Conservation (phyloP, 2,329 filamentous ascomycete genomes). For the Zymoseptoria pseudotritici region DNA sequence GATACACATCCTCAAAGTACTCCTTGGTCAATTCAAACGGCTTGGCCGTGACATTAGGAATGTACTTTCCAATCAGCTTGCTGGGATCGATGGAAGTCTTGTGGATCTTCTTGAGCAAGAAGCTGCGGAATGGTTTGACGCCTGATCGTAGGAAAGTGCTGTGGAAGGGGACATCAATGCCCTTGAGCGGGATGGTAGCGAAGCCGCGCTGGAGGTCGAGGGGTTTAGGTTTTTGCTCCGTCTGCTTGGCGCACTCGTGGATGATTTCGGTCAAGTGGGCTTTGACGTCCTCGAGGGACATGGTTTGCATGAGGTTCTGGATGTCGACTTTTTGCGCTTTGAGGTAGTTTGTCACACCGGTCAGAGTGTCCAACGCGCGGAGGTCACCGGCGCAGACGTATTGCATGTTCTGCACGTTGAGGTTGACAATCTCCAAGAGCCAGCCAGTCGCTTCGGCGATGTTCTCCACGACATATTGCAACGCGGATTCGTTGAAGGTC, state of each 20-base stretch:
- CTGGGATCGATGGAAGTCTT: constrained; percentile 96
- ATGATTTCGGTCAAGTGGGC: constrained; percentile 86
- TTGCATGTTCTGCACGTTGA: constrained; percentile 66
- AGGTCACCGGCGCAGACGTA: constrained; percentile 62
- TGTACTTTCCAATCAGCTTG: constrained; percentile 97
- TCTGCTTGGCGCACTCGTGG: constrained; percentile 76
- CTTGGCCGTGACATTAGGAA: constrained; percentile 93
- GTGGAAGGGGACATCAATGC: constrained; percentile 99
- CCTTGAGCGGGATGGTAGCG: constrained; percentile 90
- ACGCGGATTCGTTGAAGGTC: constrained; percentile 95
- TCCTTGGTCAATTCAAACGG: constrained; percentile 95
- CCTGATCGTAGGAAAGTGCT: constrained; percentile 95
- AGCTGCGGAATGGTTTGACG: constrained; percentile 97
- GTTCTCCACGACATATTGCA: constrained; percentile 94
- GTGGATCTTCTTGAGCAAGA: constrained; percentile 99
- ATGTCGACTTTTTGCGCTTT: constrained; percentile 98
- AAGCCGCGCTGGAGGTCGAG: constrained; percentile 90
- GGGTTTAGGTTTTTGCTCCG: constrained; percentile 78
- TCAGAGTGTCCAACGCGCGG: constrained; percentile 57
- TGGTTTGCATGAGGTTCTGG: constrained; percentile 77
- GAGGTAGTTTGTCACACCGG: constrained; percentile 85
- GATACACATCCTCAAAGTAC: constrained; percentile 99
- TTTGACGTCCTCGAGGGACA: constrained; percentile 86
- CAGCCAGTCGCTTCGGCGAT: constrained; percentile 89
- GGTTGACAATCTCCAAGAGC: constrained; percentile 98